These are phyloP conservation scores for Aspergillus sp. DNA, from an alignment of 2,329 filamentous ascomycete genomes.

Conservation along the genomic window DNA sequence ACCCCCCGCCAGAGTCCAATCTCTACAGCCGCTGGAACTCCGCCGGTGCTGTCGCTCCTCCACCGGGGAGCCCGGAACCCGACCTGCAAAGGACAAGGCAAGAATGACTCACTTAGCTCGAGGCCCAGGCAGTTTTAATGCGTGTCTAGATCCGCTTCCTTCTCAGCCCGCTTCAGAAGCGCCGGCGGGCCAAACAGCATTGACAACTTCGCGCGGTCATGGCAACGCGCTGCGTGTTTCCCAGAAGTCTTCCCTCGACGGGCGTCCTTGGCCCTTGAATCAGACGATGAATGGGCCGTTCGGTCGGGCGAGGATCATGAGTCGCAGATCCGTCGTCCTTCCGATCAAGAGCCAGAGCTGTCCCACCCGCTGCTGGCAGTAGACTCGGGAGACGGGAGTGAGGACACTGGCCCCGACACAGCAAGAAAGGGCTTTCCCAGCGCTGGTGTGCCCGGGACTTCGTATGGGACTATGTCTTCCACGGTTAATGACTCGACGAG, in stretches of 20 bases:
- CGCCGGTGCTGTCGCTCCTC: conserved; percentile 24
- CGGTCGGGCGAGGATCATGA: conserved; percentile 13
- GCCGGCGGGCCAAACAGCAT: conserved; percentile 89
- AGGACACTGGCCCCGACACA: conserved; percentile 7
- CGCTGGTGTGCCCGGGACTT: conserved; percentile 28
- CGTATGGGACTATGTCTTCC: conserved; percentile 51
- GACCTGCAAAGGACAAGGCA: conserved; percentile 9
- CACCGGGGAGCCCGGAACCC: conserved; percentile 1
- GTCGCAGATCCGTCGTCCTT: conserved; percentile 12
- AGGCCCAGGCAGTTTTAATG: conserved; percentile 1
- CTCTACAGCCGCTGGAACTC: conserved; percentile 8
- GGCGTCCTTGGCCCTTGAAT: conserved; percentile 56
- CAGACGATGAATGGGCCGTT: conserved; percentile 37
- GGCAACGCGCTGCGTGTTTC: conserved; percentile 84
- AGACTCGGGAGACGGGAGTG: conserved; percentile 20
- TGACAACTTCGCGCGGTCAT: conserved; percentile 84
- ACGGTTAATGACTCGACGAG: conserved; percentile 49
- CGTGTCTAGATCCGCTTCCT: conserved; percentile 25
- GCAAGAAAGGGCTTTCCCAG: conserved; percentile 12
- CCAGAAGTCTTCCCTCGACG: conserved; percentile 75
- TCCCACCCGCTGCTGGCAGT: conserved; percentile 20
- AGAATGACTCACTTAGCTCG: no score
- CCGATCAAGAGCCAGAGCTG: conserved; percentile 19
- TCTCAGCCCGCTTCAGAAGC: conserved; percentile 46
- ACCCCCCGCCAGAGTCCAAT: conserved; percentile 4